Evolutionary conservation across 2,329 filamentous ascomycete species (phyloP).

Genomic region (Trichoderma koningii): DNA sequence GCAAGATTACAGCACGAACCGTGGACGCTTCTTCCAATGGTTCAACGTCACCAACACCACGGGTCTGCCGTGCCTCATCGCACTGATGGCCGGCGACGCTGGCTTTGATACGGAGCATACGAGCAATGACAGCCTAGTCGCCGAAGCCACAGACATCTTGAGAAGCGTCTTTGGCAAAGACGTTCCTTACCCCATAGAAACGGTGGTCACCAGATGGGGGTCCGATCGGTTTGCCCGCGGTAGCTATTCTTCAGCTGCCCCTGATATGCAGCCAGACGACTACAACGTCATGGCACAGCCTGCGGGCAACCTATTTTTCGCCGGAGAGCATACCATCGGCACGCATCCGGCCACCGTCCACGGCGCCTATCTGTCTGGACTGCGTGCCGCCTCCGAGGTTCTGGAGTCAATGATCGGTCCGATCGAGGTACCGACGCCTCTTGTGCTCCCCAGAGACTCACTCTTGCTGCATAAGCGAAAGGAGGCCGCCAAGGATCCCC

Average conservation of each 20-base stretch:
- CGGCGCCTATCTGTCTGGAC: constrained; percentile 89
- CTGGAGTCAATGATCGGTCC: constrained; percentile 78
- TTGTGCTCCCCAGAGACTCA: constrained; percentile 68
- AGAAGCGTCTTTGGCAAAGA: constrained; percentile 70
- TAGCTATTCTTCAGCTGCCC: constrained; percentile 92
- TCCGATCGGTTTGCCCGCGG: constrained; percentile 88
- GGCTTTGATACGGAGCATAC: constrained; percentile 83
- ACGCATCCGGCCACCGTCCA: constrained; percentile 97
- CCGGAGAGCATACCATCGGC: constrained; percentile 92
- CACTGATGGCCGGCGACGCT: constrained; percentile 93
- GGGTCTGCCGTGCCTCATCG: constrained; percentile 83
- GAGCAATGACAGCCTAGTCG: constrained; percentile 72
- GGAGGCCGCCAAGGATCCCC: constrained; percentile 50
- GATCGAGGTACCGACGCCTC: constrained; percentile 72
- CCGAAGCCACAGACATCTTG: constrained; percentile 78
- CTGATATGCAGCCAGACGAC: constrained; percentile 78
- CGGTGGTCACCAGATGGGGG: constrained; percentile 89
- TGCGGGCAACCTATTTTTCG: constrained; percentile 88
- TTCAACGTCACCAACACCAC: constrained; percentile 93
- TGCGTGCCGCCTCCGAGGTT: constrained; percentile 86
- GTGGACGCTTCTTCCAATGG: constrained; percentile 96
- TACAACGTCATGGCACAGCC: constrained; percentile 88
- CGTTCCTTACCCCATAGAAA: constrained; percentile 79
- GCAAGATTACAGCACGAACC: constrained; percentile 72
- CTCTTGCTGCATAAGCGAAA: constrained; percentile 59